Evolutionary conservation across 768 basidiomycete species (phyloP), one percentile per base, ranked within the genome.

Genomic region (Boletales sp.): DNA sequence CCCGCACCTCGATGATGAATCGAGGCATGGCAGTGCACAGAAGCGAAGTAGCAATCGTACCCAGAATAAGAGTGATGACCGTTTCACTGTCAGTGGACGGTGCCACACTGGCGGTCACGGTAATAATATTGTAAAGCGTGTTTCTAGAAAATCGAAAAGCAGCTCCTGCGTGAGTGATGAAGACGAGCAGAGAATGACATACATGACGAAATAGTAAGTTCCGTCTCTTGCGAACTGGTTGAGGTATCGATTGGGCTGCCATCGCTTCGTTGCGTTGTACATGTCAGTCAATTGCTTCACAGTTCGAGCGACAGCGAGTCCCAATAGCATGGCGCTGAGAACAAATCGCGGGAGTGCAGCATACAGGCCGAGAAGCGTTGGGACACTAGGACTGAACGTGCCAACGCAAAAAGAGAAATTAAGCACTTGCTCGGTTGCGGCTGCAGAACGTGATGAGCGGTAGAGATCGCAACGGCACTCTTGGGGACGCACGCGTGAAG

Each of bases 111-210:
- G 8, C 30, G 1, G 5, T 11, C 21, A 33, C 6, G 28, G 34
- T 35, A 8, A 40, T 4, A 15, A 34, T 8, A 11, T 48, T 48
- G 39, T 48, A 48, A 25, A 21, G 2, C 5, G 46, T 48, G 19
- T 21, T 40, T 2, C 46, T 48, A 25, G 19, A 33, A 40, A 19
- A 10, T 30, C 9, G 8, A 32, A 12, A 19, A 6, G 3, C 18
- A 8, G 18, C 9, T 31, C 15, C 19, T 9, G 15, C 10, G 17
- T 9, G 10, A n/a, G 19, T 21, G 13, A 15, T 15, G 15, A 6
- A 5, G 14, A 47, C 14, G 14, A 40, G 11, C 28, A 8, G 8
- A 13, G 70, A 81, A 15, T 15, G 30, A 49, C 47, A 28, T 46
- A 49, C 54, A 56, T 14, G 3, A 52, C 0, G 34, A 57, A 56